Evolutionary conservation across 768 basidiomycete species (phyloP), one percentile per base, ranked within the genome.

Genomic region (Mycena vitilis): DNA sequence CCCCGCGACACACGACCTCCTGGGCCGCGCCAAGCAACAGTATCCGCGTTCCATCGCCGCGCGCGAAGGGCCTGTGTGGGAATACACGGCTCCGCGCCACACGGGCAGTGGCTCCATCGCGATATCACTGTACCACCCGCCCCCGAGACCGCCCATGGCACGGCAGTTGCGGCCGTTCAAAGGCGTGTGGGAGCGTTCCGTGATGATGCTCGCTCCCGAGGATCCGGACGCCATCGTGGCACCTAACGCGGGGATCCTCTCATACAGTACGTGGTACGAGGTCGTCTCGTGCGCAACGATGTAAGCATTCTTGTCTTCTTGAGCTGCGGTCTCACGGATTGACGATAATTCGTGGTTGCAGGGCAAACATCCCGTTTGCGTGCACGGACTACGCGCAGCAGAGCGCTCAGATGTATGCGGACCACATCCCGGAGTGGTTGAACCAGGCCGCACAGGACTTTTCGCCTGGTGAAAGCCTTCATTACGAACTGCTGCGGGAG

Each of bases 181-280:
- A 10, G 65, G 65, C 23, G 65, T n/a, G 58, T 66, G 65, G 65
- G 40, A 66, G 1, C 65, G 59, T 58, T 60, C 65, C 58, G 65
- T 66, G 47, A 73, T 73, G 48, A 71, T 75, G 25, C 49, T 75
- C 20, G 40, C 42, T 25, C 57, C 71, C 23, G 66, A 60, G 48
- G 51, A 74, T n/a, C 81, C 83, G 7, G 79, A 84, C 63, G 84
- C 79, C 25, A 68, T 84, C 66, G 66, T 84, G 44, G 83, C 76
- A 8, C 77, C 71, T 61, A 82, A 83, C 63, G 81, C 84, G 2
- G 83, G 83, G 25, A 73, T 83, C 30, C 70, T 75, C 48, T 75
- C 75, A 38, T 83, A 83, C 66, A 69, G 57, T 12, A 61, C 73
- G 8, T 84, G 83, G 83, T 63, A 65, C 16, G 71, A 73, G 30